phyloP scores from a whole-genome alignment of 805 yeast species.

The Sugiyamaella qingdaonensis region DNA sequence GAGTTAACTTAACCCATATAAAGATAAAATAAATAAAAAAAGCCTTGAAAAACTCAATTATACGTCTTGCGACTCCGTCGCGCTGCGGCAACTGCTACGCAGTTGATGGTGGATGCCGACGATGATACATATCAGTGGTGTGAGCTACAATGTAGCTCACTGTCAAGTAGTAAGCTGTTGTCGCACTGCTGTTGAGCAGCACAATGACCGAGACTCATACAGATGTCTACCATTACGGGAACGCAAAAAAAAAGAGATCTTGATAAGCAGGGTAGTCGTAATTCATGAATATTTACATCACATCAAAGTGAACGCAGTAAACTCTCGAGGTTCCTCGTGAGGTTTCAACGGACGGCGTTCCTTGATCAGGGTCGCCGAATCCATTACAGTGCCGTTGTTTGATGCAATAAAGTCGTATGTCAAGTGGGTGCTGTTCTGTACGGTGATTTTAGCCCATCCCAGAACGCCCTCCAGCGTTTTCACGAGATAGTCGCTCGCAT shows the following conservation, averaged over 20 bases:
- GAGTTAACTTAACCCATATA: too few species aligned
- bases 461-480: conserved; percentile 12
- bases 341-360: not conserved
- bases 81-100: too few species aligned
- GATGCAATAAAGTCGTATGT: conserved; percentile 30
- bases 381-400: conserved; percentile 26
- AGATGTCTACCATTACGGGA: not conserved
- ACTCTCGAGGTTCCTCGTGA: not conserved
- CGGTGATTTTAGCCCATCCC: conserved; percentile 30
- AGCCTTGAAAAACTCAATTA: too few species aligned
- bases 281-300: not conserved
- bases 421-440: conserved; percentile 31
- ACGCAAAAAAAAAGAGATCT: not conserved
- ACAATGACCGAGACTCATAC: too few species aligned
- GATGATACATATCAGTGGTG: too few species aligned
- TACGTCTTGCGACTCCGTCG: too few species aligned
- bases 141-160: too few species aligned
- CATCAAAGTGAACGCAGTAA: too few species aligned
- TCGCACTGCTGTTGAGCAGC: too few species aligned
- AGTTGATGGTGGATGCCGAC: too few species aligned
- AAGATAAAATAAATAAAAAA: too few species aligned
- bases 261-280: not conserved
- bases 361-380: conserved; percentile 29
- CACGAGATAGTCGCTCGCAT: conserved; percentile 12
- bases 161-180: too few species aligned